Evolutionary conservation across 108 stramenopile species (phyloP).

Genomic region (Nitzschia sp.): DNA sequence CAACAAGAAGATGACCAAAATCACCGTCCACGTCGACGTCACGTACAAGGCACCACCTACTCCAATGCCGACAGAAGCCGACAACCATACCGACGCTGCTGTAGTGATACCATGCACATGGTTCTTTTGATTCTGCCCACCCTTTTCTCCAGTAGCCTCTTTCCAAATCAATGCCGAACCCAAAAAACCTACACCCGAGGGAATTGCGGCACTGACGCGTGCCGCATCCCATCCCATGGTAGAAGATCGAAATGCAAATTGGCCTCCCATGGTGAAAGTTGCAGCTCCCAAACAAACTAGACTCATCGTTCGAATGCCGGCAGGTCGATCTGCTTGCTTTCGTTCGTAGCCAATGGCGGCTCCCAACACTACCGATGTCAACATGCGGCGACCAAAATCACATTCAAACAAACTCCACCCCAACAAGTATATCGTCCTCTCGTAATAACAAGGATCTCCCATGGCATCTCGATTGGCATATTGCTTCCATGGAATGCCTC

Average conservation of each 20-base stretch:
- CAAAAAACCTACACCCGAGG: constrained; percentile 48
- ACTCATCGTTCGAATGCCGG: constrained; percentile 52
- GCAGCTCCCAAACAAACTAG: constrained; percentile 60
- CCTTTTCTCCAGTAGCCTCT: constrained; percentile 25
- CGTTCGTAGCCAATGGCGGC: constrained; percentile 67
- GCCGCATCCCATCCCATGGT: constrained; percentile 50
- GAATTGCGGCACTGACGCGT: constrained; percentile 46
- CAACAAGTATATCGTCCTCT: too few relatives aligned
- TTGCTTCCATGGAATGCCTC: too few relatives aligned
- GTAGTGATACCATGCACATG: constrained; percentile 52
- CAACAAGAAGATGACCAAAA: constrained; percentile 49
- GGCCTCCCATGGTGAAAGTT: constrained; percentile 54
- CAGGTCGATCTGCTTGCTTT: constrained; percentile 51
- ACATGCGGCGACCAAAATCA: constrained; percentile 14
- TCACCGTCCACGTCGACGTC: constrained; percentile 56
- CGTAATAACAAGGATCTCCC: too few relatives aligned
- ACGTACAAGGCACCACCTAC: constrained; percentile 27
- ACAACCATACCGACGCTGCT: constrained; percentile 35
- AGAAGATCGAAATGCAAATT: constrained; percentile 49
- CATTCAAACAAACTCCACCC: too few relatives aligned
- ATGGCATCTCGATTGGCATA: too few relatives aligned
- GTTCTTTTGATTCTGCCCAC: constrained; percentile 20
- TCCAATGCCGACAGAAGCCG: constrained; percentile 30
- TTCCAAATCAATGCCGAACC: constrained; percentile 52
- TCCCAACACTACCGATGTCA: constrained; percentile 30